phyloP scores from a whole-genome alignment of 306 rosid species.

The Cicer chorassanicum region DNA sequence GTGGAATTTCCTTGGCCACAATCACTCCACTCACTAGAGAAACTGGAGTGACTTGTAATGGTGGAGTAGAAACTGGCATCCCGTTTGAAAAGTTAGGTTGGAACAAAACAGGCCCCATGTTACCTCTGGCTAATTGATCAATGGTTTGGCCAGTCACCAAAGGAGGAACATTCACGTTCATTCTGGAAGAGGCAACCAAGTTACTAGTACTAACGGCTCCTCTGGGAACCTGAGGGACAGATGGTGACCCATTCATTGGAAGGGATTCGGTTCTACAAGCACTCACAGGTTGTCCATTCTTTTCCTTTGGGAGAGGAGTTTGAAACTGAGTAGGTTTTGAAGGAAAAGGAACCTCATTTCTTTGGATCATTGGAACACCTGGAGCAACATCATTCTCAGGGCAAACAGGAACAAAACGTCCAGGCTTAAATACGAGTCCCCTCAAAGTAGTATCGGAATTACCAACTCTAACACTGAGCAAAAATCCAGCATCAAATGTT shows the following conservation, averaged over 20 bases:
- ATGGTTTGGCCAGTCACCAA: slow-evolving; percentile 46
- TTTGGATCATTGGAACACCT: slow-evolving; percentile 71
- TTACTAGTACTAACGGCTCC: slow-evolving; percentile 51
- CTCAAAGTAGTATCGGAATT: slow-evolving; percentile 71
- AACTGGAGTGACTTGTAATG: slow-evolving; percentile 52
- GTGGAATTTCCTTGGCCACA: slow-evolving; percentile 49
- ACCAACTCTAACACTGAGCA: slow-evolving; percentile 81
- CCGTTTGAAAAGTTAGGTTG: slow-evolving; percentile 60
- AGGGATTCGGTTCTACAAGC: slow-evolving; percentile 48
- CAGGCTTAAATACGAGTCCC: slow-evolving; percentile 89
- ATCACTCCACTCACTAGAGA: slow-evolving; percentile 56
- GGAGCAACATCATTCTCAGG: slow-evolving; percentile 91
- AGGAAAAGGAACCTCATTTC: slow-evolving; percentile 65
- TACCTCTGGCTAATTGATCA: slow-evolving; percentile 56
- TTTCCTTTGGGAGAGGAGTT: slow-evolving; percentile 57
- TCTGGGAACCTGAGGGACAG: slow-evolving; percentile 51
- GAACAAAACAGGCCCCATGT: slow-evolving; percentile 61
- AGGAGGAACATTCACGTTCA: slow-evolving; percentile 31
- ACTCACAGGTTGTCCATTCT: slow-evolving; percentile 50
- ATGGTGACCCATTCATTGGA: slow-evolving; percentile 51
- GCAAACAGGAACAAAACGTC: slow-evolving; percentile 72
- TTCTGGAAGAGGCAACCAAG: slow-evolving; percentile 50
- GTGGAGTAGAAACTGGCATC: slow-evolving; percentile 51
- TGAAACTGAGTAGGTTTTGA: slow-evolving; percentile 50
- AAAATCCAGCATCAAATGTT: slow-evolving; percentile 89